Conservation (phyloP, 2,329 filamentous ascomycete species). For the Ustilaginoidea virens region DNA sequence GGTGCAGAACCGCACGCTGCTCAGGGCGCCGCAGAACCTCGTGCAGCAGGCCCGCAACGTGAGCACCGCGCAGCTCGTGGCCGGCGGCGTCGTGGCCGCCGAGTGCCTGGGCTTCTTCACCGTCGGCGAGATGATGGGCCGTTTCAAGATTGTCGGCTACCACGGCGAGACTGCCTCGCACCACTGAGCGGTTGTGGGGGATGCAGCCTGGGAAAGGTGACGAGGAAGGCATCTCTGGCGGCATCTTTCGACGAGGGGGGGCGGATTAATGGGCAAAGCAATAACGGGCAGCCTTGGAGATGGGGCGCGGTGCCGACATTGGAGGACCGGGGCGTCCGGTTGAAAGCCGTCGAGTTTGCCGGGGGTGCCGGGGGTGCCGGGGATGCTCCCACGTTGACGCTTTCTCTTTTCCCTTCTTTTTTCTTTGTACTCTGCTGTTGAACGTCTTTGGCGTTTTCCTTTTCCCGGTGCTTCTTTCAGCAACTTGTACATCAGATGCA, state of each 20-base stretch:
- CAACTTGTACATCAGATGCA: conserved; percentile 9
- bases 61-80: conserved; percentile 52
- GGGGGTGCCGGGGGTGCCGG: no score
- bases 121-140: conserved; percentile 89
- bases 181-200: conserved; percentile 28
- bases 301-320: no score
- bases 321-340: no score
- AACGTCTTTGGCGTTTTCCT: conserved; percentile 1
- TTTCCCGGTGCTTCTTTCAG: no score
- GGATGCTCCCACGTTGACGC: no score
- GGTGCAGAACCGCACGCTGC: conserved; percentile 46
- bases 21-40: conserved; percentile 40
- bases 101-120: conserved; percentile 96
- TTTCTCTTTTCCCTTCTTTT: no score
- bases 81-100: conserved; percentile 63
- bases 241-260: no score
- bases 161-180: conserved; percentile 50
- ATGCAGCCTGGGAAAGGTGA: not conserved
- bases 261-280: no score
- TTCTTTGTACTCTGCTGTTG: no score
- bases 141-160: conserved; percentile 92
- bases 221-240: not conserved
- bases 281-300: no score
- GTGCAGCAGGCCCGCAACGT: conserved; percentile 50
- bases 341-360: no score